A percentile compares a stretch with the other conserved stretches of the same genome.
These are phyloP conservation scores for Backusella tuberculispora DNA, from an alignment of 192 early-diverging fungal species.

Conservation along the genomic window DNA sequence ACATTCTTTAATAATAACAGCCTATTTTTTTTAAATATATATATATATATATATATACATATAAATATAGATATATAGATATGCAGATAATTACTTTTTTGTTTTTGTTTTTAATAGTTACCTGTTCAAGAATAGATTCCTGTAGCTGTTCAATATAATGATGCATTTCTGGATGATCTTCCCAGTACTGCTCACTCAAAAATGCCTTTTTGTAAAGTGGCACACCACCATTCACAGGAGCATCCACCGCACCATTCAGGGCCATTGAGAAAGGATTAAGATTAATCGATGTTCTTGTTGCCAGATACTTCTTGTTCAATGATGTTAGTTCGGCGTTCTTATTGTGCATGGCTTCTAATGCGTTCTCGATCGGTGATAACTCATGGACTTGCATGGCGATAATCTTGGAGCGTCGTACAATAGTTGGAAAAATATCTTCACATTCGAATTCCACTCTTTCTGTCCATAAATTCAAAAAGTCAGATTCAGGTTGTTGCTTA, in stretches of 20 bases:
- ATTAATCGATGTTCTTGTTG: constrained; percentile 20
- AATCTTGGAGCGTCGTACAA: constrained; percentile 63
- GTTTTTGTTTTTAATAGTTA: constrained; percentile 18
- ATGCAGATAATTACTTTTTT: neutral
- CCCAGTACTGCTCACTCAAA: constrained; percentile 48
- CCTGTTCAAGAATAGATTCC: constrained; percentile 69
- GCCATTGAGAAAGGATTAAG: constrained; percentile 79
- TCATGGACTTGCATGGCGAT: constrained; percentile 55
- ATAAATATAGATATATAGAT: neutral
- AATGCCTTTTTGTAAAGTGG: constrained; percentile 78
- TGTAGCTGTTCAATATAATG: constrained; percentile 51
- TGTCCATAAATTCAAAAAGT: constrained; percentile 78
- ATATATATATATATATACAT: constrained; percentile 12
- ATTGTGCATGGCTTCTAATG: constrained; percentile 65
- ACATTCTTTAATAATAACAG: constrained; percentile 62
- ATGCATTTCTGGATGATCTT: constrained; percentile 48
- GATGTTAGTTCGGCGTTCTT: constrained; percentile 66
- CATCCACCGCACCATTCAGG: constrained; percentile 82
- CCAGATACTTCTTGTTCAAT: constrained; percentile 58
- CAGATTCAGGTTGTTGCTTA: constrained; percentile 54
- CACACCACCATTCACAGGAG: constrained; percentile 83
- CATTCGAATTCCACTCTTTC: constrained; percentile 72
- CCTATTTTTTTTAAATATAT: constrained; percentile 38
- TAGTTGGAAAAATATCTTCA: constrained; percentile 68
- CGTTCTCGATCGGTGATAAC: constrained; percentile 78